Evolutionary conservation across 306 rosid species (phyloP).

Genomic region (Gastrolobium villosum): DNA sequence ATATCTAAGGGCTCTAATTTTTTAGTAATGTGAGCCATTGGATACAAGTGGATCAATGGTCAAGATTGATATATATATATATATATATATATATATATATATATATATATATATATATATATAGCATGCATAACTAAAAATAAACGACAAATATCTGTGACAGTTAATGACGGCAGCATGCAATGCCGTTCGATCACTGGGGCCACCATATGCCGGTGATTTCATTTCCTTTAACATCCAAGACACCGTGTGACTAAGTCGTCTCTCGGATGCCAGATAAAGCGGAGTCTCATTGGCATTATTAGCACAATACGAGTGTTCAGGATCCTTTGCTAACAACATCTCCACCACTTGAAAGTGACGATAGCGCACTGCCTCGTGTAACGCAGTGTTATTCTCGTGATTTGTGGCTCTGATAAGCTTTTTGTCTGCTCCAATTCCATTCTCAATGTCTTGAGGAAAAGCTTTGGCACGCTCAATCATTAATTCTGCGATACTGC

Average conservation of each 20-base stretch:
- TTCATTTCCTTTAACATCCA: neutral
- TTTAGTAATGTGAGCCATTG: too few species aligned
- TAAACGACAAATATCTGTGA: too few species aligned
- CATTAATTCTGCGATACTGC: neutral
- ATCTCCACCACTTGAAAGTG: neutral
- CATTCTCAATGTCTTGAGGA: neutral
- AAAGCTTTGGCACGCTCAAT: neutral
- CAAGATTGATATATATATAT: too few species aligned
- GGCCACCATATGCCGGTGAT: constrained; percentile 13
- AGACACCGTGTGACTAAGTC: fast-evolving
- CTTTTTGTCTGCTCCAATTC: neutral
- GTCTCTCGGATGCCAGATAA: constrained; percentile 4
- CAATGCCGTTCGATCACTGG: neutral
- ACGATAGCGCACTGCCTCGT: neutral
- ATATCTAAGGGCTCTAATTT: too few species aligned
- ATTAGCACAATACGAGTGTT: neutral
- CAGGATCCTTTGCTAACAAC: neutral
- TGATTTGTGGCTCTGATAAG: neutral
- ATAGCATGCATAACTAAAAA: too few species aligned
- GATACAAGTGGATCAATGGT: too few species aligned
- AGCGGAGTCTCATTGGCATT: constrained; percentile 18
- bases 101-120: too few species aligned
- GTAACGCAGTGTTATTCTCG: neutral
- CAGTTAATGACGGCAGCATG: constrained; percentile 6
- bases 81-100: too few species aligned